phyloP scores from a whole-genome alignment of 1,139 yeast species.

The Suhomyces coccinellae region DNA sequence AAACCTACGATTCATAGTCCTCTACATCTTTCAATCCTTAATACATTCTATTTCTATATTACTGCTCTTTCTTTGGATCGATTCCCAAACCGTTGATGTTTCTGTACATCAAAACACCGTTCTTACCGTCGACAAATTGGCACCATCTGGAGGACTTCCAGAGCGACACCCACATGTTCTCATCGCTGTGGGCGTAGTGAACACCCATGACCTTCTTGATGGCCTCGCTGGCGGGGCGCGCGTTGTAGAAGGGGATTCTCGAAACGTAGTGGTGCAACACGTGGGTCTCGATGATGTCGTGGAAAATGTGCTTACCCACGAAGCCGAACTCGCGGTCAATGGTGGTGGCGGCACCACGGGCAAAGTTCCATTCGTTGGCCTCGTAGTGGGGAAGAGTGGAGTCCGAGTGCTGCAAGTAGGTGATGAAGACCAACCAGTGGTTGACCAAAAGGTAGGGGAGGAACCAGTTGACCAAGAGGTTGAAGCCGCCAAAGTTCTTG shows the following conservation, averaged over 20 bases:
- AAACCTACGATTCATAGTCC: not conserved
- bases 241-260: conserved; percentile 84
- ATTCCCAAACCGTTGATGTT: conserved; percentile 55
- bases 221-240: conserved; percentile 76
- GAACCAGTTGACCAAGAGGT: conserved; percentile 69
- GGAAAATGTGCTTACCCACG: conserved; percentile 78
- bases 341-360: conserved; percentile 87
- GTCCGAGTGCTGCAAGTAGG: conserved; percentile 83
- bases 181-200: conserved; percentile 66
- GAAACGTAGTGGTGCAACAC: conserved; percentile 84
- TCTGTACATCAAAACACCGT: conserved; percentile 78
- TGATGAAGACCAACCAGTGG: conserved; percentile 88
- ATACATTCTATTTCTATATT: conserved; percentile 4
- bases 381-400: conserved; percentile 80
- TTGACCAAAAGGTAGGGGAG: conserved; percentile 79
- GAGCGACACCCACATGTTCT: conserved; percentile 70
- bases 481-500: conserved; percentile 61
- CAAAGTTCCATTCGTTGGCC: conserved; percentile 75
- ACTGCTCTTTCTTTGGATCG: conserved; percentile 28
- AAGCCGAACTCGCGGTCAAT: conserved; percentile 84
- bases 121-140: conserved; percentile 80
- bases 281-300: conserved; percentile 87
- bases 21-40: not conserved
- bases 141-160: conserved; percentile 75
- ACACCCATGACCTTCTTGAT: conserved; percentile 81